A percentile compares a stretch with the other conserved stretches of the same genome.
These are phyloP conservation scores for Omphalotus guepiniiformis DNA, from an alignment of 768 basidiomycete species.

Conservation along the genomic window DNA sequence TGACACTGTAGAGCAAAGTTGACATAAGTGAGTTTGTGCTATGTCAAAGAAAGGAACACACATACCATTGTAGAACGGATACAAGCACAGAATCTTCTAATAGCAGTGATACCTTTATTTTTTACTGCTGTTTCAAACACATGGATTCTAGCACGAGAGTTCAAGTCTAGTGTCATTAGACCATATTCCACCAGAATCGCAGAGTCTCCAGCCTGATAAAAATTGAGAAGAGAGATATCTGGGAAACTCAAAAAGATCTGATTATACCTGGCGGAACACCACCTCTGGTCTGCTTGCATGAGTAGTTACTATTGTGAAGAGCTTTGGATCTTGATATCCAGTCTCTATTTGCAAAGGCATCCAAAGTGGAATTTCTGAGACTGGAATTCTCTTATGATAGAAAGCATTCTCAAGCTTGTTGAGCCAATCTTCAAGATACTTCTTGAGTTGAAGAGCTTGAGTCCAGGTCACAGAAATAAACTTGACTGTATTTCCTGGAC, in stretches of 20 bases:
- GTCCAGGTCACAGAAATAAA: conserved; percentile 49
- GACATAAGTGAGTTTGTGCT: neutral
- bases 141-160: conserved; percentile 54
- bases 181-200: conserved; percentile 65
- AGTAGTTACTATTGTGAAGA: conserved; percentile 24
- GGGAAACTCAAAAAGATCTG: neutral
- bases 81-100: conserved; percentile 44
- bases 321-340: conserved; percentile 28
- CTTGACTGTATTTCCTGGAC: conserved; percentile 48
- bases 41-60: neutral
- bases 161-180: conserved; percentile 45
- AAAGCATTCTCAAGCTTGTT: neutral
- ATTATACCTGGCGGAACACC: conserved; percentile 54
- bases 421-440: conserved; percentile 1
- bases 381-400: too few species aligned
- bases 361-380: too few species aligned
- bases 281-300: conserved; percentile 27
- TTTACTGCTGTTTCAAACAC: conserved; percentile 42
- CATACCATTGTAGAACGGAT: conserved; percentile 57
- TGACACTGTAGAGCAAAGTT: conserved; percentile 32
- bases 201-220: conserved; percentile 53
- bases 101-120: conserved; percentile 26
- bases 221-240: neutral
- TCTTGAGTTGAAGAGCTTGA: conserved; percentile 27
- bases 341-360: conserved; percentile 7